Conservation (phyloP, 805 yeast species). For the Saccharomyces paradoxus region DNA sequence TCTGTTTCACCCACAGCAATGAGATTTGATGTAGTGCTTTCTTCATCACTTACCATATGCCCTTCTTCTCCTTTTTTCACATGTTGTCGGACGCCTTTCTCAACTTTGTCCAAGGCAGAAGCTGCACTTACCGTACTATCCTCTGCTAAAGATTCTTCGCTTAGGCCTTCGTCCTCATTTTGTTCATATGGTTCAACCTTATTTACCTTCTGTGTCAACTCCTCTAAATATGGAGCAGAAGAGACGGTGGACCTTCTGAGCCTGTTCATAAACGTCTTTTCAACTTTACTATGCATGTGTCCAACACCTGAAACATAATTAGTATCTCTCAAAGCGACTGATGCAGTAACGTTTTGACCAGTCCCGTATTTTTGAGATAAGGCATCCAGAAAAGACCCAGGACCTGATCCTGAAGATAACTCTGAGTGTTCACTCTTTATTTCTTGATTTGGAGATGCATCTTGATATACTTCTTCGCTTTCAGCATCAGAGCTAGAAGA, state of each 20-base stretch:
- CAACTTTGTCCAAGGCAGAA: not conserved
- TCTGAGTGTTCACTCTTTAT: slow-evolving; percentile 5
- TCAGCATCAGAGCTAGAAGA: slow-evolving; percentile 8
- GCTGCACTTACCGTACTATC: not conserved
- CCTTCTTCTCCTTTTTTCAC: not conserved
- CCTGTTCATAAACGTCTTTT: slow-evolving; percentile 25
- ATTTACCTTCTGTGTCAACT: slow-evolving; percentile 17
- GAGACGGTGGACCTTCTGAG: slow-evolving; percentile 19
- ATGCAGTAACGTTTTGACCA: slow-evolving; percentile 12
- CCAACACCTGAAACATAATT: not conserved
- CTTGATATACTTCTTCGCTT: slow-evolving; percentile 6
- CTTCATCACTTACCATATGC: no score
- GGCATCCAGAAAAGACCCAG: slow-evolving; percentile 26
- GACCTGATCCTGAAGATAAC: slow-evolving; percentile 8
- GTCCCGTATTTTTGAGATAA: slow-evolving; percentile 30
- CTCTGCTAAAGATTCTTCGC: not conserved
- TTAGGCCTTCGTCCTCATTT: not conserved
- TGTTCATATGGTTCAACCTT: not conserved
- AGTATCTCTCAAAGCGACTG: slow-evolving; percentile 2
- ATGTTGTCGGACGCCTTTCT: not conserved
- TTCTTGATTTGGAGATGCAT: slow-evolving; percentile 1
- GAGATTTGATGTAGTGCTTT: not conserved
- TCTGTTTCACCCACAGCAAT: not conserved
- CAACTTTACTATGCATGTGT: slow-evolving; percentile 1
- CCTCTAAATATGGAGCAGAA: slow-evolving; percentile 21